Percentiles rank a stretch among this genome's conserved stretches.
Evolutionary conservation across 768 basidiomycete species (phyloP).

Genomic region (Hericium erinaceus): DNA sequence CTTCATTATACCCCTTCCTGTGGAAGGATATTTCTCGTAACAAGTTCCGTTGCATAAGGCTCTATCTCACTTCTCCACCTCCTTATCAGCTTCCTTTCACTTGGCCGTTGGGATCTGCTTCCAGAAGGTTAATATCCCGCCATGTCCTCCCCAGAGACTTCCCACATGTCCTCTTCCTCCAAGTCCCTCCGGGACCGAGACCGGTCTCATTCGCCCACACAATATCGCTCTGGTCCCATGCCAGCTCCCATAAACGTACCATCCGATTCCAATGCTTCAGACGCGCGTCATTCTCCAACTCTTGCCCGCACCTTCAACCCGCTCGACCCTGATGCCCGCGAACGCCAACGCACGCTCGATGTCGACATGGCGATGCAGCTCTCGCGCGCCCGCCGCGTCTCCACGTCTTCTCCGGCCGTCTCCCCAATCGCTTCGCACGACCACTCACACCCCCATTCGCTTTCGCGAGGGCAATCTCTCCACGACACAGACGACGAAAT

Average conservation of each 20-base stretch:
- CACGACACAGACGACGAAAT: conserved; percentile 17
- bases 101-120: too few species aligned
- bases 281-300: conserved; percentile 48
- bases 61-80: too few species aligned
- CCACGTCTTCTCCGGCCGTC: conserved; percentile 26
- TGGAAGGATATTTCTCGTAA: too few species aligned
- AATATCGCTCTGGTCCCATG: neutral
- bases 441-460: conserved; percentile 19
- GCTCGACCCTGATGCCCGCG: conserved; percentile 65
- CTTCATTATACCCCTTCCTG: too few species aligned
- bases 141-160: neutral
- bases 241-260: neutral
- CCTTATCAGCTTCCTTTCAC: too few species aligned
- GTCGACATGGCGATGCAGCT: conserved; percentile 86
- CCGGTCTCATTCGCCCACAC: neutral
- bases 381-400: conserved; percentile 61
- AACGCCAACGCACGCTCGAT: conserved; percentile 90
- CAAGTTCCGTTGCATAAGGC: too few species aligned
- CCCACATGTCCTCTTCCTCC: neutral
- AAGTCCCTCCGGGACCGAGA: neutral
- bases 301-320: conserved; percentile 53
- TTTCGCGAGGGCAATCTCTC: conserved; percentile 24
- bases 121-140: too few species aligned
- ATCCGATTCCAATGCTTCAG: neutral
- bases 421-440: neutral